These are phyloP conservation scores for Mycena chlorophos DNA, from an alignment of 768 basidiomycete genomes.

Conservation along the genomic window DNA sequence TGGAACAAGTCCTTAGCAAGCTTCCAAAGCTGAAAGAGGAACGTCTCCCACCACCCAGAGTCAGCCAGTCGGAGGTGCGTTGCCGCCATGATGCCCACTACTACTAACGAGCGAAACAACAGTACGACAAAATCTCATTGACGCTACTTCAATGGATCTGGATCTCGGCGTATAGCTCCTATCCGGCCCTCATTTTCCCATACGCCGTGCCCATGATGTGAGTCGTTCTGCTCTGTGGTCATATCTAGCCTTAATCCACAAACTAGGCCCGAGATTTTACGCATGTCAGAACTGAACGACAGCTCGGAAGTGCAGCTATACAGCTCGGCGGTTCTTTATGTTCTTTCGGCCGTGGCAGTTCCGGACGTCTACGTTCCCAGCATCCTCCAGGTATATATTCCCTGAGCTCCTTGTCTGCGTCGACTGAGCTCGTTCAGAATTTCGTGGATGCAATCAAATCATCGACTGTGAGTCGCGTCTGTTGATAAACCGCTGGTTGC, in stretches of 20 bases:
- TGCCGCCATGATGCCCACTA: constrained; percentile 1
- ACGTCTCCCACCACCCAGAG: constrained; percentile 82
- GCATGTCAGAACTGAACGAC: constrained; percentile 89
- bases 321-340: constrained; percentile 76
- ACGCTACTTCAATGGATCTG: constrained; percentile 83
- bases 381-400: constrained; percentile 41
- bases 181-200: constrained; percentile 75
- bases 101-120: constrained; percentile 18
- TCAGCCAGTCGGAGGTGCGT: constrained; percentile 73
- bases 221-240: constrained; percentile 33
- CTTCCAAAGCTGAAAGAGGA: constrained; percentile 72
- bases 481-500: constrained; percentile 30
- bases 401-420: background rate
- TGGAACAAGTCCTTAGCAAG: constrained; percentile 55
- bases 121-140: constrained; percentile 88
- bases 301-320: constrained; percentile 79
- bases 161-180: constrained; percentile 71
- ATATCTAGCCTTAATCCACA: constrained; percentile 7
- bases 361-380: constrained; percentile 63
- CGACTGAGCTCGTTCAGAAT: constrained; percentile 25
- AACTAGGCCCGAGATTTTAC: constrained; percentile 79
- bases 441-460: constrained; percentile 74
- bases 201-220: constrained; percentile 78
- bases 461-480: constrained; percentile 65
- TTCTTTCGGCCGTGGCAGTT: constrained; percentile 79